A percentile compares a stretch with the other conserved stretches of the same genome.
phyloP scores from a whole-genome alignment of 805 yeast species.

The Starmerella roubikii region DNA sequence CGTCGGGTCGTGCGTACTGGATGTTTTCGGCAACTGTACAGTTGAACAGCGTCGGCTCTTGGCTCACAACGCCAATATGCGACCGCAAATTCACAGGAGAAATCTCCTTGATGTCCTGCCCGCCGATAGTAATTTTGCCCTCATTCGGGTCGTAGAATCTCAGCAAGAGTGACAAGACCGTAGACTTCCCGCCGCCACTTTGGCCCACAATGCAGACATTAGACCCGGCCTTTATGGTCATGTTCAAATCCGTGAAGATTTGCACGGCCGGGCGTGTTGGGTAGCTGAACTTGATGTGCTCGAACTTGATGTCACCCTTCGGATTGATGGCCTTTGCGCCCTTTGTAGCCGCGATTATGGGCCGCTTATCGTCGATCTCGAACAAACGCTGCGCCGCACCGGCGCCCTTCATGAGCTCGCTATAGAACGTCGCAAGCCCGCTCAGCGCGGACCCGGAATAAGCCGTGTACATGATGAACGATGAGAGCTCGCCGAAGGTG shows the following conservation, averaged over 20 bases:
- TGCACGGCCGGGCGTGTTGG: slow-evolving; percentile 68
- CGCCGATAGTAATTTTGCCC: slow-evolving; percentile 56
- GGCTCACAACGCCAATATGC: slow-evolving; percentile 79
- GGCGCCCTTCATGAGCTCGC: slow-evolving; percentile 92
- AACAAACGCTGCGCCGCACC: slow-evolving; percentile 90
- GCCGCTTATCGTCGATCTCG: slow-evolving; percentile 69
- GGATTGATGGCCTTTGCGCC: slow-evolving; percentile 38
- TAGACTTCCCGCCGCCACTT: slow-evolving; percentile 93
- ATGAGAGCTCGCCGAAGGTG: slow-evolving; percentile 76
- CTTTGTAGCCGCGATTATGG: slow-evolving; percentile 50
- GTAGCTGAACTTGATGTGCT: slow-evolving; percentile 54
- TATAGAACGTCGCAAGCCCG: slow-evolving; percentile 79
- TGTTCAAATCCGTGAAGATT: slow-evolving; percentile 48
- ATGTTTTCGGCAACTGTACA: slow-evolving; percentile 79
- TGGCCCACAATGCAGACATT: slow-evolving; percentile 93
- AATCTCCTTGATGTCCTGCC: slow-evolving; percentile 45
- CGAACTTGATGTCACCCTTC: slow-evolving; percentile 39
- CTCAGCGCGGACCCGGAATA: slow-evolving; percentile 88
- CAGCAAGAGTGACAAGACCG: slow-evolving; percentile 63
- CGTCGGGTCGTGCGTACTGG: slow-evolving; percentile 51
- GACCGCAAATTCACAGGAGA: slow-evolving; percentile 62
- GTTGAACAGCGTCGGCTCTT: slow-evolving; percentile 79
- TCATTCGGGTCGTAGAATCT: slow-evolving; percentile 67
- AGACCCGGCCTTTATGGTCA: slow-evolving; percentile 62
- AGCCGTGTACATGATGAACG: slow-evolving; percentile 90